Base-by-base conservation (phyloP, 1,284 basidiomycete genomes). In the Ceratobasidium sp. region DNA sequence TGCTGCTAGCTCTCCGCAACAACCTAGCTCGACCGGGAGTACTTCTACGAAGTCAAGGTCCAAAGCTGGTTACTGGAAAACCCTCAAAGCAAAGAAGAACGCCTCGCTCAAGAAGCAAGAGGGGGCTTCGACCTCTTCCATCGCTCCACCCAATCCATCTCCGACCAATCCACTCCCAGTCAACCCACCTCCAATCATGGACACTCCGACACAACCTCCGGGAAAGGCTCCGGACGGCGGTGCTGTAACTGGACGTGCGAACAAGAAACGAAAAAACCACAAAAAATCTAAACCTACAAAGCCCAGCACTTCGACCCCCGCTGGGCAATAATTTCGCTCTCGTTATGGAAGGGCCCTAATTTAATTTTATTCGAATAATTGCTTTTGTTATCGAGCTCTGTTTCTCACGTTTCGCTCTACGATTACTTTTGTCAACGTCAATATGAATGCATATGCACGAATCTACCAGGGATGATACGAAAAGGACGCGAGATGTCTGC, bases 301-400 rank as follows among this genome's bases (percentile, higher is more conserved):
- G 24, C 33, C 66, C 15, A 27, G 27, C 14, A 36, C 27, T 54
- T 41, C 41, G 44, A 57, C 22, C 8, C 27, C 56, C 15, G 36
- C 69, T 50, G 54, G 53, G 45, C 45, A 36, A 54, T 69, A 44
- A 64, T 64, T 69, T 69, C 51, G 51, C 56, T 69, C 66, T 24
- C 24, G n/a, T 15, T 41, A 45, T 22, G 45, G 63, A 41, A n/a
- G 45, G 41, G 22, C 41, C 27, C 2, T 57, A 56, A 44, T 66
- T 51, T 72, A 60, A 72, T 45, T 41, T 72, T 72, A 72, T 72
- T 72, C 41, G 27, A 59, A 60, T 72, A 60, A 72, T 72, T 31
- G 69, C 33, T 72, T 31, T 27, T 60, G 69, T 60, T 48, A 45
- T 45, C 27, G 69, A 53, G 44, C 51, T 33, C 24, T 72, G 48